Percentiles rank a stretch among this genome's conserved stretches.
These are phyloP conservation scores for Senna siamea DNA, from an alignment of 306 rosid genomes.

Conservation along the genomic window DNA sequence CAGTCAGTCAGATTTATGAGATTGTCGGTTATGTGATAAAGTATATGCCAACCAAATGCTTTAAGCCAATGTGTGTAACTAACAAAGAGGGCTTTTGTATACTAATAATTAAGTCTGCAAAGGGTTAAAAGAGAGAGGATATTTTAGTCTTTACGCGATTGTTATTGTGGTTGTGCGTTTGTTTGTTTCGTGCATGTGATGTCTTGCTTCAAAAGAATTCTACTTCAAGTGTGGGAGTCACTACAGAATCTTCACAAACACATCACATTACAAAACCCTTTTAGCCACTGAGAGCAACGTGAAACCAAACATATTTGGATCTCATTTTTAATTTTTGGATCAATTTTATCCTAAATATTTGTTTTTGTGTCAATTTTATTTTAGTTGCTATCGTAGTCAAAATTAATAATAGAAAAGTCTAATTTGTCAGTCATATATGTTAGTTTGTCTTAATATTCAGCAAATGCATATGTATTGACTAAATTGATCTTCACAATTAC, in stretches of 20 bases:
- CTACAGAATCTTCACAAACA: slow-evolving; percentile 28
- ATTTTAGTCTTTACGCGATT: neutral
- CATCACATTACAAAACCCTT: neutral
- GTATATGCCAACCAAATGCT: slow-evolving; percentile 30
- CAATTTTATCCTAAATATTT: no score
- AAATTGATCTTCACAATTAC: no score
- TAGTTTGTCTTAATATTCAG: no score
- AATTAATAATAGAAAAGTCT: no score
- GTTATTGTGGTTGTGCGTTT: neutral
- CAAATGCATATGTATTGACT: no score
- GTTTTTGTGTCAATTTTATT: no score
- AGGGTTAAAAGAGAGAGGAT: neutral
- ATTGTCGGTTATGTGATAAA: slow-evolving; percentile 23
- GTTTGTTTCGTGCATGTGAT: slow-evolving; percentile 49
- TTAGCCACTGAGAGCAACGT: slow-evolving; percentile 35
- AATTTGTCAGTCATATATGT: no score
- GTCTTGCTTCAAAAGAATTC: slow-evolving; percentile 45
- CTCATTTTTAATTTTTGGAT: no score
- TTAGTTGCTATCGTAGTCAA: no score
- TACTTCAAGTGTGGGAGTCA: slow-evolving; percentile 38
- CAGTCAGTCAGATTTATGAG: slow-evolving; percentile 45
- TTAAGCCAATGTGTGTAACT: neutral
- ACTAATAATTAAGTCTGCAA: neutral
- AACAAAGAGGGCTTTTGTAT: slow-evolving; percentile 9
- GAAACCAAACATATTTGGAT: slow-evolving; percentile 31